Evolutionary conservation across 1,284 basidiomycete species (phyloP).

Genomic region (Cryptococcus depauperatus): DNA sequence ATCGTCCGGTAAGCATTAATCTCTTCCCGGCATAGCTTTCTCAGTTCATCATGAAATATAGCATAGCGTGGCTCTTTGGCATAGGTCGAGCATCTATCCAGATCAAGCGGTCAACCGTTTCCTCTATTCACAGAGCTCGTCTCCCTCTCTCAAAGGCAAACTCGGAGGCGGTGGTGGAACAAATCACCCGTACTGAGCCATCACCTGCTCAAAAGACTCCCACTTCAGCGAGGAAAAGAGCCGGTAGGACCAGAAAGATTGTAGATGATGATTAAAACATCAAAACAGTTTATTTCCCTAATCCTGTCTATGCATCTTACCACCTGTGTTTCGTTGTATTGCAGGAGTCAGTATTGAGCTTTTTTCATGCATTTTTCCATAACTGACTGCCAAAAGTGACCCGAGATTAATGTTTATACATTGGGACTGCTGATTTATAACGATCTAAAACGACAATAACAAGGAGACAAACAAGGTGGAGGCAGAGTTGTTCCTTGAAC

Average conservation of each 20-base stretch:
- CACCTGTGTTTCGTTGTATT: no score
- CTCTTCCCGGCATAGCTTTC: background rate
- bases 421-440: no score
- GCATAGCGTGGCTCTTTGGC: conserved; percentile 11
- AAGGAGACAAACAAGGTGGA: no score
- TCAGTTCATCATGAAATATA: background rate
- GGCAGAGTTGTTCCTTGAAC: background rate
- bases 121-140: conserved; percentile 2
- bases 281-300: no score
- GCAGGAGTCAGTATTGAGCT: no score
- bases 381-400: no score
- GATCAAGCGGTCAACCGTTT: background rate
- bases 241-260: background rate
- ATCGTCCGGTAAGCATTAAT: conserved; percentile 29
- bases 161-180: conserved; percentile 6
- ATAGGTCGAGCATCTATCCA: conserved; percentile 4
- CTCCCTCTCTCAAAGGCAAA: conserved; percentile 9
- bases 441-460: no score
- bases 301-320: no score
- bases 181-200: background rate
- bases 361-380: no score
- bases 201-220: background rate
- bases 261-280: conserved; percentile 2
- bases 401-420: no score
- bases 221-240: background rate